A percentile compares a stretch with the other conserved stretches of the same genome.
Conservation (phyloP, 768 basidiomycete species). For the Phaffia australis region DNA sequence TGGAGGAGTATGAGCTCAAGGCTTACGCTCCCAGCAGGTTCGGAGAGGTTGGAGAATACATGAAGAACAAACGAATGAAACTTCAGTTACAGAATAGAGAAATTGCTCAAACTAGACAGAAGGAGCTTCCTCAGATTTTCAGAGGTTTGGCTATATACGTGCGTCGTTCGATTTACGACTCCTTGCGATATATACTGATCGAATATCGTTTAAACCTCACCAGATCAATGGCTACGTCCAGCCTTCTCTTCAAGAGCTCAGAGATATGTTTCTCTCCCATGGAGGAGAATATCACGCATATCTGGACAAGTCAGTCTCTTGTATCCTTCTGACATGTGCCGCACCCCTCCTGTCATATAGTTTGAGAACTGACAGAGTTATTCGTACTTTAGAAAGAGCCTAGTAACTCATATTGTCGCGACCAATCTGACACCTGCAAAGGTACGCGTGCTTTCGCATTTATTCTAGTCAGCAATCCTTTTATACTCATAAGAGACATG, state of each 20-base stretch:
- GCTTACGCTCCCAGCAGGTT: slow-evolving; percentile 67
- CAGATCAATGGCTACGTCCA: slow-evolving; percentile 85
- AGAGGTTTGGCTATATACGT: slow-evolving; percentile 71
- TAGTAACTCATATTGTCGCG: slow-evolving; percentile 76
- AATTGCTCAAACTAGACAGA: slow-evolving; percentile 31
- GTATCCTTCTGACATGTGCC: slow-evolving; percentile 1
- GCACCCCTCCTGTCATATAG: slow-evolving; percentile 3
- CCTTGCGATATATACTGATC: background rate
- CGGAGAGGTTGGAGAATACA: slow-evolving; percentile 76
- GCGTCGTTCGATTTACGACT: slow-evolving; percentile 32
- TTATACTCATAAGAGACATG: slow-evolving; percentile 31
- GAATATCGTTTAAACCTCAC: background rate
- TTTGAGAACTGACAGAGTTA: background rate
- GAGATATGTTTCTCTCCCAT: slow-evolving; percentile 65
- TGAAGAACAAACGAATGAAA: slow-evolving; percentile 81
- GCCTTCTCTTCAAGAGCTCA: slow-evolving; percentile 73
- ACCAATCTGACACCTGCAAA: slow-evolving; percentile 83
- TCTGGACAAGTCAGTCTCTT: slow-evolving; percentile 55
- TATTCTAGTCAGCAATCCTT: background rate
- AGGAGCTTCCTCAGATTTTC: slow-evolving; percentile 50
- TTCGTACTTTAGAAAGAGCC: slow-evolving; percentile 32
- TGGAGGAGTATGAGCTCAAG: background rate
- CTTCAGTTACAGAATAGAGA: slow-evolving; percentile 43
- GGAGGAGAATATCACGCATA: slow-evolving; percentile 78
- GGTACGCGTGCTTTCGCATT: slow-evolving; percentile 29